A percentile compares a stretch with the other conserved stretches of the same genome.
Evolutionary conservation across 164 flowering plant species (phyloP).

Genomic region (Malania oleifera): DNA sequence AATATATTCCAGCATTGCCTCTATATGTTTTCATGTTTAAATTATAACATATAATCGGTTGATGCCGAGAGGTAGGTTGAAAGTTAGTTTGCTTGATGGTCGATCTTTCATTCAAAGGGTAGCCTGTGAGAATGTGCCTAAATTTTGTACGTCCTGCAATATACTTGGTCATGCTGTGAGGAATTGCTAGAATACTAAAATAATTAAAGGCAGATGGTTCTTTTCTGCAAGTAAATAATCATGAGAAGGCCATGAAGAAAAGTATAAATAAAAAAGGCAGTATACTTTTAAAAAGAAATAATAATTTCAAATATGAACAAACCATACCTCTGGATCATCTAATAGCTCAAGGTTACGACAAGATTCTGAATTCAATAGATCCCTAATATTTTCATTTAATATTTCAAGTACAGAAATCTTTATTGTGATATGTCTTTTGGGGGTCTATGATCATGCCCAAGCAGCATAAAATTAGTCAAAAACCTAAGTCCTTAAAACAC

Average conservation of each 20-base stretch:
- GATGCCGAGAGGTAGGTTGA: too few relatives aligned
- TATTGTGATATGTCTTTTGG: slow-evolving; percentile 82
- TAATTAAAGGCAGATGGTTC: too few relatives aligned
- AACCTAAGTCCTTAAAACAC: not conserved
- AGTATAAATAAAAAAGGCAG: not conserved
- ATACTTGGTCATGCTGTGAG: too few relatives aligned
- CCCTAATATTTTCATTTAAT: slow-evolving; percentile 91
- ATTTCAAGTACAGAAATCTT: slow-evolving; percentile 93
- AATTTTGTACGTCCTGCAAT: too few relatives aligned
- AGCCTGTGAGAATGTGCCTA: too few relatives aligned
- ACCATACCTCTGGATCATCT: slow-evolving; percentile 99
- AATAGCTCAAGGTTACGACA: slow-evolving; percentile 88
- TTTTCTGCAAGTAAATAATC: slow-evolving; percentile 55
- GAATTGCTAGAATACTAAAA: too few relatives aligned
- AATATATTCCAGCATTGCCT: too few relatives aligned
- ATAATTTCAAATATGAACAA: not conserved
- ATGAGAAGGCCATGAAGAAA: not conserved
- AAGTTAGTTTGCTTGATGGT: too few relatives aligned
- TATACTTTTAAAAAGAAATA: not conserved
- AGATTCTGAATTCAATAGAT: slow-evolving; percentile 75
- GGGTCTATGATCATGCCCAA: slow-evolving; percentile 50
- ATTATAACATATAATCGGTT: too few relatives aligned
- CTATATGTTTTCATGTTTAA: too few relatives aligned
- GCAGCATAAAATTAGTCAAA: not conserved
- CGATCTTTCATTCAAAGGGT: too few relatives aligned